A percentile compares a stretch with the other conserved stretches of the same genome.
Conservation (phyloP, 139 green algal genomes). For the Chlorella sp. region DNA sequence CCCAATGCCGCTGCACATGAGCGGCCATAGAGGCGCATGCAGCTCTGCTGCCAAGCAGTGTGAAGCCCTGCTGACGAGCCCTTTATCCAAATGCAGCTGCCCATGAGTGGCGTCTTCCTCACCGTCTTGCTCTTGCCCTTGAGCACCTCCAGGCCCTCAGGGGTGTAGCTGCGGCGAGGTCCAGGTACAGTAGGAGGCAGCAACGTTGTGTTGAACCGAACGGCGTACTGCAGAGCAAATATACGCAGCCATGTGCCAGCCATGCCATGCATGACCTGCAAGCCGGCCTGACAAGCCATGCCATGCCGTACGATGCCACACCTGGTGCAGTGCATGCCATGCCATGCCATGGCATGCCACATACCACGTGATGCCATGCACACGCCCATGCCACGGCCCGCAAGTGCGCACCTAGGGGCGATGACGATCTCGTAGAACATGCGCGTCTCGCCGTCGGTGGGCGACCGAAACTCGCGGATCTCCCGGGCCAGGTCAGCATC, state of each 20-base stretch:
- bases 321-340: no score
- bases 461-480: slow-evolving; percentile 92
- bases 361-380: no score
- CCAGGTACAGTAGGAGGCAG: no score
- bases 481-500: slow-evolving; percentile 87
- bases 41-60: not conserved
- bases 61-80: slow-evolving; percentile 53
- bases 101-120: not conserved
- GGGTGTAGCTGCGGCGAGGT: slow-evolving; percentile 79
- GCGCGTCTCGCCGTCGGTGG: slow-evolving; percentile 94
- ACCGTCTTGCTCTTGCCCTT: slow-evolving; percentile 97
- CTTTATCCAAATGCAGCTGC: slow-evolving; percentile 92
- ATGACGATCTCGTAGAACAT: slow-evolving; percentile 99
- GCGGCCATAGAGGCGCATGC: not conserved
- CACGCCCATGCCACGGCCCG: no score
- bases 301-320: no score
- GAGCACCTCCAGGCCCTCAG: slow-evolving; percentile 90
- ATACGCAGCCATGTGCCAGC: no score
- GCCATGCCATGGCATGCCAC: no score
- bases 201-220: no score
- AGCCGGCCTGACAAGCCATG: no score
- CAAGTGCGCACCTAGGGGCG: slow-evolving; percentile 62
- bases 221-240: no score
- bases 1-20: no score
- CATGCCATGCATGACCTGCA: no score